phyloP scores from a whole-genome alignment of 1,139 yeast species.

The Candida sanyaensis region DNA sequence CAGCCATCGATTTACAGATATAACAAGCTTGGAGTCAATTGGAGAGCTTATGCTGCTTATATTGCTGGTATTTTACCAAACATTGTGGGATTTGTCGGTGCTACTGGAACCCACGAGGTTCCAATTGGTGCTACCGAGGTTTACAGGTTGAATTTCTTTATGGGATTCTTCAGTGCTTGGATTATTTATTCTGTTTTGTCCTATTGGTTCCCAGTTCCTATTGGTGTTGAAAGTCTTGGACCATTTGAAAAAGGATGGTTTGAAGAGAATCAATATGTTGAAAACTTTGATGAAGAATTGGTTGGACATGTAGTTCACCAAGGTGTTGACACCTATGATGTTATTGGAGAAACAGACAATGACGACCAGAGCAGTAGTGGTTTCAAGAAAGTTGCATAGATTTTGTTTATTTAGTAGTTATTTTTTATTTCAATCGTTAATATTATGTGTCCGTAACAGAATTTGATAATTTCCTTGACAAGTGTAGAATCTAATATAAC shows the following conservation, averaged over 20 bases:
- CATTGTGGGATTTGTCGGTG: slow-evolving; percentile 87
- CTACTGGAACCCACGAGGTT: slow-evolving; percentile 62
- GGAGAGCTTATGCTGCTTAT: slow-evolving; percentile 79
- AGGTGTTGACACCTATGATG: slow-evolving; percentile 17
- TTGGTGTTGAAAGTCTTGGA: slow-evolving; percentile 53
- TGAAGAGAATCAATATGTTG: slow-evolving; percentile 63
- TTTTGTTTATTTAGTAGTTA: not conserved
- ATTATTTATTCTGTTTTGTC: slow-evolving; percentile 51
- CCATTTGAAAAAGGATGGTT: slow-evolving; percentile 62
- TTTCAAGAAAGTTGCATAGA: not conserved
- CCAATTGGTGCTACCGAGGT: slow-evolving; percentile 78
- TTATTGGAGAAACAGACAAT: not conserved
- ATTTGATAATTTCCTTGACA: not conserved
- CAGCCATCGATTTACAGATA: slow-evolving; percentile 54
- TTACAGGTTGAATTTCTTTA: slow-evolving; percentile 71
- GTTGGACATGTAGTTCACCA: slow-evolving; percentile 33
- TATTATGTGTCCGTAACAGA: not conserved
- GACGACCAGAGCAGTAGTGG: not conserved
- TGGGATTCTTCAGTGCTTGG: slow-evolving; percentile 67
- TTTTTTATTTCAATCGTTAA: not conserved
- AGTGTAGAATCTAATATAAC: not conserved
- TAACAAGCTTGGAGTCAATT: slow-evolving; percentile 66
- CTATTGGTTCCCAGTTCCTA: slow-evolving; percentile 54
- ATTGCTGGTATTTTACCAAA: slow-evolving; percentile 77
- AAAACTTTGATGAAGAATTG: slow-evolving; percentile 56